A percentile compares a stretch with the other conserved stretches of the same genome.
Evolutionary conservation across 2,329 filamentous ascomycete species (phyloP).

Genomic region (Alternaria triticina): DNA sequence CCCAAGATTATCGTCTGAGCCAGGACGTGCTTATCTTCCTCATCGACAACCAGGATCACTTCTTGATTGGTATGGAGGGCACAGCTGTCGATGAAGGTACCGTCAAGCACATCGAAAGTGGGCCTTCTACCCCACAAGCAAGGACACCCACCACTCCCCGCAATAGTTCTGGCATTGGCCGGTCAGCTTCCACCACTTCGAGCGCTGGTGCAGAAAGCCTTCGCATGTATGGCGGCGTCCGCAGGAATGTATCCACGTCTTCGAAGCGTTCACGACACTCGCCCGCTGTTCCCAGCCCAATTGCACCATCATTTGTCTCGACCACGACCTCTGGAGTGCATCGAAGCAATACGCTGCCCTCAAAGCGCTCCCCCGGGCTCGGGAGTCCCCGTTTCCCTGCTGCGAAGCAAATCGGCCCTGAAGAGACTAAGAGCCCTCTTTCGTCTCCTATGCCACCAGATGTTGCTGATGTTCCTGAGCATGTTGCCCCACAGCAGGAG

Average conservation of each 20-base stretch:
- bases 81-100: constrained; percentile 93
- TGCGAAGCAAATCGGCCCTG: constrained; percentile 57
- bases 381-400: constrained; percentile 40
- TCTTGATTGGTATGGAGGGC: constrained; percentile 97
- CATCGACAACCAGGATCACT: constrained; percentile 98
- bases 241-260: constrained; percentile 89
- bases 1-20: constrained; percentile 90
- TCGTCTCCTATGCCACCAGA: constrained; percentile 23
- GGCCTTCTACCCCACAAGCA: constrained; percentile 61
- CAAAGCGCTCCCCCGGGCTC: constrained; percentile 81
- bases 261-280: constrained; percentile 85
- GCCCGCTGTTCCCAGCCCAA: constrained; percentile 71
- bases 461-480: constrained; percentile 17
- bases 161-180: constrained; percentile 65
- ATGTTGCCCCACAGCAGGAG: constrained; percentile 12
- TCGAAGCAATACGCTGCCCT: constrained; percentile 90
- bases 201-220: constrained; percentile 89
- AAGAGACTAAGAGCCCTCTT: constrained; percentile 33
- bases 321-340: constrained; percentile 64
- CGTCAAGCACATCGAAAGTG: constrained; percentile 72
- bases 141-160: constrained; percentile 57
- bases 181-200: constrained; percentile 71
- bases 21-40: constrained; percentile 97
- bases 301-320: constrained; percentile 39
- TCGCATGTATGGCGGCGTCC: constrained; percentile 76